These are phyloP conservation scores for Corynascus novoguineensis DNA, from an alignment of 495 filamentous ascomycete species.

Conservation along the genomic window DNA sequence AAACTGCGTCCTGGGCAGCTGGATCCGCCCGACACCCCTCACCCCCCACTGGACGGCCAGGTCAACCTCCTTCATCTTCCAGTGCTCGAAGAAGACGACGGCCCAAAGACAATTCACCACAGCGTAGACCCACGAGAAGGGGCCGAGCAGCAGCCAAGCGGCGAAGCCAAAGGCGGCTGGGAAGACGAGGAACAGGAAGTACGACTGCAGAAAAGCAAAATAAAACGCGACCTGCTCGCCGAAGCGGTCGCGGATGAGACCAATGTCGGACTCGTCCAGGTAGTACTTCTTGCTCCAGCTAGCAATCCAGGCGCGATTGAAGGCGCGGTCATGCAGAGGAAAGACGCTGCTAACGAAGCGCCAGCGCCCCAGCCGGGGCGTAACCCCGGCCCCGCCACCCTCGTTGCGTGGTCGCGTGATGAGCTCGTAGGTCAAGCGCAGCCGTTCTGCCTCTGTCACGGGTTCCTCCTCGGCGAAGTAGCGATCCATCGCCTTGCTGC, in stretches of 20 bases:
- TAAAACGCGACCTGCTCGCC: constrained; percentile 96
- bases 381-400: constrained; percentile 88
- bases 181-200: constrained; percentile 79
- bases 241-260: constrained; percentile 78
- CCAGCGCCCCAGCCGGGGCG: constrained; percentile 62
- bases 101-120: constrained; percentile 80
- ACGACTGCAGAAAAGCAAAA: constrained; percentile 91
- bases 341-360: constrained; percentile 79
- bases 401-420: constrained; percentile 76
- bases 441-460: constrained; percentile 78
- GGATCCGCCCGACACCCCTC: constrained; percentile 76
- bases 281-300: constrained; percentile 80
- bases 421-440: constrained; percentile 77
- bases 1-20: constrained; percentile 71
- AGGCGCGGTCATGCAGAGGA: constrained; percentile 78
- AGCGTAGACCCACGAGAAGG: constrained; percentile 79
- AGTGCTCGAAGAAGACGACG: constrained; percentile 89
- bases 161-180: constrained; percentile 78
- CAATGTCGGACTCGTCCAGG: constrained; percentile 69
- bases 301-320: constrained; percentile 87
- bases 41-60: constrained; percentile 90
- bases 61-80: constrained; percentile 92
- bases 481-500: constrained; percentile 30
- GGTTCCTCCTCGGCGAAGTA: constrained; percentile 59
- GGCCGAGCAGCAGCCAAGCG: constrained; percentile 75